These are phyloP conservation scores for Fusarium sp. DNA, from an alignment of 2,329 filamentous ascomycete genomes.

Conservation along the genomic window DNA sequence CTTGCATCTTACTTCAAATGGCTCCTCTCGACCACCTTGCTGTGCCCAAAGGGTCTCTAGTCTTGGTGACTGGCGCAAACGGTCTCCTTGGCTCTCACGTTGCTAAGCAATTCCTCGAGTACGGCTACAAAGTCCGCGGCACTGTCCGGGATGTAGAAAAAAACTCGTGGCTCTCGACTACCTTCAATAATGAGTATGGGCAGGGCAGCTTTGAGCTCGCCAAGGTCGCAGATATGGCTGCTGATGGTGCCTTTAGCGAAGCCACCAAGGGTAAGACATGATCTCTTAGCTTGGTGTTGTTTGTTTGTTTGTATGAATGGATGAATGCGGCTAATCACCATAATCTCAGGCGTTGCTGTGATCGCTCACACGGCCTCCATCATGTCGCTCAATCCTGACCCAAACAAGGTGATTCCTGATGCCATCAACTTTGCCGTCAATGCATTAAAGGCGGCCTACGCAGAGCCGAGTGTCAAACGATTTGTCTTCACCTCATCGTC, in stretches of 20 bases:
- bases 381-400: slow-evolving; percentile 47
- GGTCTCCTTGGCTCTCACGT: slow-evolving; percentile 54
- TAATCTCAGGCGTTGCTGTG: slow-evolving; percentile 35
- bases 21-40: slow-evolving; percentile 30
- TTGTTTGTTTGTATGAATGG: too few species aligned
- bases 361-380: slow-evolving; percentile 53
- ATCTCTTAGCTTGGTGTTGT: not conserved
- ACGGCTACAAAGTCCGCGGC: slow-evolving; percentile 56
- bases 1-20: not conserved
- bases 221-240: slow-evolving; percentile 48
- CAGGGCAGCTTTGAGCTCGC: slow-evolving; percentile 48
- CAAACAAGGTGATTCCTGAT: slow-evolving; percentile 50
- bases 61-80: slow-evolving; percentile 55
- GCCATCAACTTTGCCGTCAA: slow-evolving; percentile 42
- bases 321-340: not conserved
- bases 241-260: slow-evolving; percentile 39
- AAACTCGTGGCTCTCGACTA: slow-evolving; percentile 44
- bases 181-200: slow-evolving; percentile 48
- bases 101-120: slow-evolving; percentile 50
- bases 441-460: slow-evolving; percentile 48
- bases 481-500: slow-evolving; percentile 46
- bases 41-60: slow-evolving; percentile 42
- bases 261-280: slow-evolving; percentile 40
- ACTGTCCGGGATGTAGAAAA: slow-evolving; percentile 51
- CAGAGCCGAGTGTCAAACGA: slow-evolving; percentile 48